Percentiles rank a stretch among this genome's conserved stretches.
Conservation (phyloP, 768 basidiomycete genomes). For the Rhodotorula paludigena region DNA sequence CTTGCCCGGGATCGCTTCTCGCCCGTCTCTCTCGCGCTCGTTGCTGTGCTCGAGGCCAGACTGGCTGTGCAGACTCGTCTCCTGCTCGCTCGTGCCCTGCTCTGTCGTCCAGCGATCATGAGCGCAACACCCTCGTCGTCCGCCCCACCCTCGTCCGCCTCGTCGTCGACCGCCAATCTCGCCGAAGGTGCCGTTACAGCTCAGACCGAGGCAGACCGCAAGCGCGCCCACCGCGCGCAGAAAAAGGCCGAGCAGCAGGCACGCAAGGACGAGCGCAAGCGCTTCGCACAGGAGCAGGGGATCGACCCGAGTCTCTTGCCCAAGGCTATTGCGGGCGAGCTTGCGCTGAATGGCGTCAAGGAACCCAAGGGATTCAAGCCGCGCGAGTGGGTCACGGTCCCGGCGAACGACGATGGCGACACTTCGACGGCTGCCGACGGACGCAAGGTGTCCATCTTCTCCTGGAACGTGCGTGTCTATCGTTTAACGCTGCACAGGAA, state of each 20-base stretch:
- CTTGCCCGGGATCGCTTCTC: too few relatives aligned
- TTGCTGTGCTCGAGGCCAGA: too few relatives aligned
- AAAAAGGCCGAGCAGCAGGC: conserved; percentile 29
- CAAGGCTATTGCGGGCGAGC: not conserved
- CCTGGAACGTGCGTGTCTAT: conserved; percentile 31
- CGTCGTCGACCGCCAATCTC: not conserved
- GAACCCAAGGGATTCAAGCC: conserved; percentile 19
- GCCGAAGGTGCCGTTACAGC: too few relatives aligned
- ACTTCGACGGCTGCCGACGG: not conserved
- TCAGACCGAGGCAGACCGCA: conserved; percentile 4
- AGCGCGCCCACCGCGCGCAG: conserved; percentile 19
- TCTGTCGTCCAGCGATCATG: too few relatives aligned
- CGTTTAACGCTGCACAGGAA: not conserved
- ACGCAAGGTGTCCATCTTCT: conserved; percentile 19
- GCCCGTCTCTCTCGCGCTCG: too few relatives aligned
- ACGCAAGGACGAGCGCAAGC: conserved; percentile 22
- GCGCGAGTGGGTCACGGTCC: conserved; percentile 30
- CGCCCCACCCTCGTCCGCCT: not conserved
- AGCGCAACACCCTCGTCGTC: not conserved
- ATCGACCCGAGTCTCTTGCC: conserved; percentile 26
- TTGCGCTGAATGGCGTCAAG: not conserved
- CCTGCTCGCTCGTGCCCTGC: too few relatives aligned
- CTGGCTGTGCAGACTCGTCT: too few relatives aligned
- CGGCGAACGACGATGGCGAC: not conserved
- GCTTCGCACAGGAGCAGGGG: conserved; percentile 14